A percentile compares a stretch with the other conserved stretches of the same genome.
Conservation (phyloP, 768 basidiomycete species). For the Macrolepiota albuminosa region DNA sequence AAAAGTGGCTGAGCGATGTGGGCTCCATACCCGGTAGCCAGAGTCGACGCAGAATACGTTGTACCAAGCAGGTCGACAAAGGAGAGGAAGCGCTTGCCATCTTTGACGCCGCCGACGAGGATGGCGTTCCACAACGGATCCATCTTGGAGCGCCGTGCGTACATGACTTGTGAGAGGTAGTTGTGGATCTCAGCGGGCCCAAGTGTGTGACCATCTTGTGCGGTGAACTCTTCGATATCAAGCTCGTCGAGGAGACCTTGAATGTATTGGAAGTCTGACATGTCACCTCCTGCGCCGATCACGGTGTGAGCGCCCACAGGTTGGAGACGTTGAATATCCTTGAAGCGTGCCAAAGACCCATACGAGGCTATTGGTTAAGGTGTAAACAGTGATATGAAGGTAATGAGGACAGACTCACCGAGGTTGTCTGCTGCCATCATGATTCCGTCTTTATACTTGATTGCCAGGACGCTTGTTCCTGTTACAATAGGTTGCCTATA, state of each 20-base stretch:
- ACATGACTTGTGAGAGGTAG: conserved; percentile 89
- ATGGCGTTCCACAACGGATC: conserved; percentile 95
- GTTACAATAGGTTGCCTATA: conserved; percentile 92
- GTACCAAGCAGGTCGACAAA: conserved; percentile 97
- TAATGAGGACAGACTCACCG: conserved; percentile 43
- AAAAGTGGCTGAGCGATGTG: conserved; percentile 86
- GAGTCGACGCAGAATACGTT: conserved; percentile 33
- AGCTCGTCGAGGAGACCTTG: conserved; percentile 76
- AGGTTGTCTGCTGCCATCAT: conserved; percentile 99
- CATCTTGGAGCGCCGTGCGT: conserved; percentile 80
- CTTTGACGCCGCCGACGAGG: conserved; percentile 87
- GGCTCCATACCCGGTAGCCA: conserved; percentile 21
- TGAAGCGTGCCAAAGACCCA: conserved; percentile 95
- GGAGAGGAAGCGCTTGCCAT: conserved; percentile 81
- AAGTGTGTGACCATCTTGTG: conserved; percentile 79
- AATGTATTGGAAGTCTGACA: conserved; percentile 96
- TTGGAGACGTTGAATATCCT: conserved; percentile 87
- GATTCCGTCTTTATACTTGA: conserved; percentile 94
- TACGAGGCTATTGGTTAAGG: conserved; percentile 66
- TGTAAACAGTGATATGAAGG: not conserved
- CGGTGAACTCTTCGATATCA: conserved; percentile 72
- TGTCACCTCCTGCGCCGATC: conserved; percentile 91
- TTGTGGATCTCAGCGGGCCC: conserved; percentile 91
- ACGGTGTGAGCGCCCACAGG: conserved; percentile 80
- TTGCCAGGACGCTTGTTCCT: conserved; percentile 91